Conservation (phyloP, 129 eudicot species). For the Artemisia tridentata region DNA sequence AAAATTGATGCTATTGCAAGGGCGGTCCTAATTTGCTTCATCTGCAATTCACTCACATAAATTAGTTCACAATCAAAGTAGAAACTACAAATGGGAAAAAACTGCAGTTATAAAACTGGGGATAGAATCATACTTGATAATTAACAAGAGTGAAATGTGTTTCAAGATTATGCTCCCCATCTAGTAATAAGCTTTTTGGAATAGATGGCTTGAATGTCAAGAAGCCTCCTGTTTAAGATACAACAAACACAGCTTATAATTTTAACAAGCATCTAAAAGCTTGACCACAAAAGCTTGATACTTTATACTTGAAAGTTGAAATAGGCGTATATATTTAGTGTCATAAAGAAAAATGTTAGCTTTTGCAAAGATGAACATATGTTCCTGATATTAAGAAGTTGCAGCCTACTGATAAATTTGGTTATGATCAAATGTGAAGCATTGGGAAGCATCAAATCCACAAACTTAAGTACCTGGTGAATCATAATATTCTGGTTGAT, state of each 20-base stretch:
- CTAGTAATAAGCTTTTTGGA: constrained; percentile 82
- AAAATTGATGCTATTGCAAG: constrained; percentile 79
- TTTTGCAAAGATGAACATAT: no score
- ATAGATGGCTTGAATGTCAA: constrained; percentile 80
- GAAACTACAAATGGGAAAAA: not conserved
- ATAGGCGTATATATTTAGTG: no score
- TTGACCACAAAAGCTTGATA: not conserved
- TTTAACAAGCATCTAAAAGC: not conserved
- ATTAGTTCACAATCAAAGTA: constrained; percentile 6
- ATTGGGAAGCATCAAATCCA: not conserved
- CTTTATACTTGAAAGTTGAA: not conserved
- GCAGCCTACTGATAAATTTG: no score
- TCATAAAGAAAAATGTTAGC: no score
- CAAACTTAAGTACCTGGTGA: constrained; percentile 56
- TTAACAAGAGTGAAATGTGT: constrained; percentile 85
- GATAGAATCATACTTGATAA: constrained; percentile 65
- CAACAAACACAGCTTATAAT: constrained; percentile 15
- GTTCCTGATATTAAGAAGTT: no score
- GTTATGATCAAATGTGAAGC: not conserved
- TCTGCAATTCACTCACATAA: constrained; percentile 39
- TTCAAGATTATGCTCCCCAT: constrained; percentile 76
- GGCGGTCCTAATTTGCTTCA: constrained; percentile 90
- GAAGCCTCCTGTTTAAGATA: constrained; percentile 73
- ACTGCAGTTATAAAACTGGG: not conserved
- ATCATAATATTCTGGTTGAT: constrained; percentile 91